These are phyloP conservation scores for Paramyrothecium roridum DNA, from an alignment of 2,329 filamentous ascomycete species.

Conservation along the genomic window DNA sequence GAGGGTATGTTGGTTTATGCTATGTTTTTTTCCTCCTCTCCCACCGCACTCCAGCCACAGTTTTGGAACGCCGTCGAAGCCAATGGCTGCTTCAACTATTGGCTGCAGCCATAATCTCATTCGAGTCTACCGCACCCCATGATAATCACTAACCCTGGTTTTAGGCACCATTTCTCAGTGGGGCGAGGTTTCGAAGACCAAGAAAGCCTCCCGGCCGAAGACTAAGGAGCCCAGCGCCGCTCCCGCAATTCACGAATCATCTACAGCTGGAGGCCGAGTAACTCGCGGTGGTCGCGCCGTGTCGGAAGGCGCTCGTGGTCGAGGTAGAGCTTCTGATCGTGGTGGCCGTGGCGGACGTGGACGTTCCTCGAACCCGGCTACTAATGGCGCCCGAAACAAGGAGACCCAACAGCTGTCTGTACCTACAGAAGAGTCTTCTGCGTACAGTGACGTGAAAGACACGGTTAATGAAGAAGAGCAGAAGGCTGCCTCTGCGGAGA, in stretches of 20 bases:
- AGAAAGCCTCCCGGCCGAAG: constrained; percentile 75
- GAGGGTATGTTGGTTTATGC: constrained; percentile 55
- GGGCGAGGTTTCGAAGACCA: constrained; percentile 77
- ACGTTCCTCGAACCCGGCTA: constrained; percentile 52
- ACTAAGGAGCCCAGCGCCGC: constrained; percentile 59
- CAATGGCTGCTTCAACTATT: too few species aligned
- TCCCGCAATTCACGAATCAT: constrained; percentile 44
- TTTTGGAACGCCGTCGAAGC: background rate
- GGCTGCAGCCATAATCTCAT: too few species aligned
- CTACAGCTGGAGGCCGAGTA: constrained; percentile 41
- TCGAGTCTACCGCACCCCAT: background rate
- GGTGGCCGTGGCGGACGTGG: constrained; percentile 62
- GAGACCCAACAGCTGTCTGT: constrained; percentile 56
- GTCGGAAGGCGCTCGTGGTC: constrained; percentile 60
- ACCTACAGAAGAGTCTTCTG: constrained; percentile 65
- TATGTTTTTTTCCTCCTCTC: constrained; percentile 9
- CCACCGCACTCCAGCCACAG: constrained; percentile 5
- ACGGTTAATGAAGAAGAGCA: constrained; percentile 29
- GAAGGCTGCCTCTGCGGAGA: constrained; percentile 25
- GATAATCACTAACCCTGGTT: constrained; percentile 21
- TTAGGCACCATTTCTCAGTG: constrained; percentile 78
- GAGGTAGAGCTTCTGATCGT: constrained; percentile 60
- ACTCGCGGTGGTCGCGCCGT: constrained; percentile 60
- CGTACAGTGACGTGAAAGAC: constrained; percentile 41
- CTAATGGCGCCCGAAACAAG: constrained; percentile 61